Conservation (phyloP, 116 monocot species). For the Papilionanthe hybrid region DNA sequence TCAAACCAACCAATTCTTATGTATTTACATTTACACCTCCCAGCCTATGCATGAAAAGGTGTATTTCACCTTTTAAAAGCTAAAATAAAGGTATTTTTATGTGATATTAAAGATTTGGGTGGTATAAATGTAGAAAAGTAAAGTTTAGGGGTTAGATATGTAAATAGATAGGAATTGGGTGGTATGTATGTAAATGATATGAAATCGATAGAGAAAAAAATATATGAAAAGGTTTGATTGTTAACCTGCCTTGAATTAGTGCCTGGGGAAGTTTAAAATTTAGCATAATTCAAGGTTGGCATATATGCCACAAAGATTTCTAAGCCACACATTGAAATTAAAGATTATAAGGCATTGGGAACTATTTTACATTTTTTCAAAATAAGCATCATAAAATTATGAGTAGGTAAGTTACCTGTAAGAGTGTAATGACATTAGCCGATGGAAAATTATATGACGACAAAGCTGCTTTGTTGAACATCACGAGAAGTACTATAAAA, state of each 20-base stretch:
- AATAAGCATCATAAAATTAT: background rate
- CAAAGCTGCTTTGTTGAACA: slow-evolving; percentile 96
- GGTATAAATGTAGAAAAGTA: no score
- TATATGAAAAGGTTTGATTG: background rate
- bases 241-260: background rate
- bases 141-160: no score
- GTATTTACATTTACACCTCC: no score
- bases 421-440: slow-evolving; percentile 89
- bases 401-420: slow-evolving; percentile 51
- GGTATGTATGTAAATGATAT: no score
- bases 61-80: no score
- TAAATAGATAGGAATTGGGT: no score
- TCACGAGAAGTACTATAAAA: slow-evolving; percentile 75
- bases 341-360: background rate
- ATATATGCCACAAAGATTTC: background rate
- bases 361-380: background rate
- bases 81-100: no score
- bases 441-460: slow-evolving; percentile 89
- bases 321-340: background rate
- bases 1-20: no score
- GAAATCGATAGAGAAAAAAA: background rate
- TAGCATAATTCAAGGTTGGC: background rate
- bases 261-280: background rate
- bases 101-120: no score
- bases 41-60: no score